Evolutionary conservation across 2,329 filamentous ascomycete species (phyloP).

Genomic region (Aspergillus caelatus): DNA sequence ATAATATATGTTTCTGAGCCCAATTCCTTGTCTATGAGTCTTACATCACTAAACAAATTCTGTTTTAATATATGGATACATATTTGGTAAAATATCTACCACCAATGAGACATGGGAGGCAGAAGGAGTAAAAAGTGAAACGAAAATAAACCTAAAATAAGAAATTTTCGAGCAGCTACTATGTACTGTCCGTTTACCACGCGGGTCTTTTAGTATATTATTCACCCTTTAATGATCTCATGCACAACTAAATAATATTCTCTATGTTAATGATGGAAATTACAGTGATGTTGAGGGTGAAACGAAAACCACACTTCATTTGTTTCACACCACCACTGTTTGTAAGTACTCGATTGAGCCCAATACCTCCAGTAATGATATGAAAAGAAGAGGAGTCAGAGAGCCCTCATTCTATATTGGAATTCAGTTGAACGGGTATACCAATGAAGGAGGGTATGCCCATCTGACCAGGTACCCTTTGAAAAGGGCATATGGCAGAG

Average conservation of each 20-base stretch:
- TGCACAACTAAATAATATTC: neutral
- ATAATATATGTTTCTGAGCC: neutral
- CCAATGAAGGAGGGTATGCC: slow-evolving; percentile 20
- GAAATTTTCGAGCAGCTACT: neutral
- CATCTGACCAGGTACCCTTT: slow-evolving; percentile 10
- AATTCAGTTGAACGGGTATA: slow-evolving; percentile 25
- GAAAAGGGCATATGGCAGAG: neutral
- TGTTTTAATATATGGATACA: neutral
- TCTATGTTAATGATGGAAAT: neutral
- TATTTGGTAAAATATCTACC: neutral
- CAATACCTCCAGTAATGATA: slow-evolving; percentile 22
- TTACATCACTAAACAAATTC: neutral
- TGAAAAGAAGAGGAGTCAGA: slow-evolving; percentile 37
- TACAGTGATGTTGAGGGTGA: slow-evolving; percentile 39
- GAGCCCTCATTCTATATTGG: slow-evolving; percentile 39
- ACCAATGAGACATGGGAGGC: neutral
- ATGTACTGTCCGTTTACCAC: neutral
- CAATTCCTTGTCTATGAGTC: neutral
- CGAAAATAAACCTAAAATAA: neutral
- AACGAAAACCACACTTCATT: slow-evolving; percentile 39
- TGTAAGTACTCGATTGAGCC: slow-evolving; percentile 28
- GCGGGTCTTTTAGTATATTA: neutral
- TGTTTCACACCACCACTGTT: slow-evolving; percentile 12
- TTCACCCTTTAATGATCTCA: neutral
- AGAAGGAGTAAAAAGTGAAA: neutral